Conservation (phyloP, 768 basidiomycete species). For the Dacryopinax primogenitus region DNA sequence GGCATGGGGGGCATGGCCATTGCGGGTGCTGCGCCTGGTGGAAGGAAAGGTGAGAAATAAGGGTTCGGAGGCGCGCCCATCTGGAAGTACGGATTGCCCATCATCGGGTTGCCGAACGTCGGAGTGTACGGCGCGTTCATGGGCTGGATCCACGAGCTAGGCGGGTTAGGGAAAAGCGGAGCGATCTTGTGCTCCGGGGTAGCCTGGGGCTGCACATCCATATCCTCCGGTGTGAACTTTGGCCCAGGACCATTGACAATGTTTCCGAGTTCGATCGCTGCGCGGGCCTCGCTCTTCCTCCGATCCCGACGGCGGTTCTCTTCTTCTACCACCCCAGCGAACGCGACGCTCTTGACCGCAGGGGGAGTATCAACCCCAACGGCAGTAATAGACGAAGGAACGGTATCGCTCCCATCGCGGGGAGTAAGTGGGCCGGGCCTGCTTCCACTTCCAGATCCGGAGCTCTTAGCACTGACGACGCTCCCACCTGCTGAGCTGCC, state of each 20-base stretch:
- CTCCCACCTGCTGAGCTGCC: neutral
- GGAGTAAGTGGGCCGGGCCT: neutral
- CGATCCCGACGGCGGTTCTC: neutral
- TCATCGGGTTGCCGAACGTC: neutral
- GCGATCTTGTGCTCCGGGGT: neutral
- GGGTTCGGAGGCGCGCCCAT: too few relatives aligned
- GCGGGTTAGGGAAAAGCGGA: neutral
- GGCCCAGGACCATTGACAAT: slow-evolving; percentile 4
- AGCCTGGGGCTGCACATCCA: neutral
- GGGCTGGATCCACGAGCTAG: neutral
- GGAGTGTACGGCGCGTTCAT: neutral
- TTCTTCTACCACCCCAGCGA: neutral
- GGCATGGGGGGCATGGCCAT: slow-evolving; percentile 14
- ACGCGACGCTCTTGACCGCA: slow-evolving; percentile 6
- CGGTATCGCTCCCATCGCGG: slow-evolving; percentile 4
- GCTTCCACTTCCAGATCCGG: neutral
- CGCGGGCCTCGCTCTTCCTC: neutral
- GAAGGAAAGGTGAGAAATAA: too few relatives aligned
- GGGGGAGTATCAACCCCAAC: neutral
- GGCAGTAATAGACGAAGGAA: neutral
- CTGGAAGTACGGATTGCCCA: slow-evolving; percentile 5
- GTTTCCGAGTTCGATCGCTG: neutral
- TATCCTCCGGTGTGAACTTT: neutral
- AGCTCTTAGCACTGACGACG: neutral
- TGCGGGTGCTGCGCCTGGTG: slow-evolving; percentile 6